A percentile compares a stretch with the other conserved stretches of the same genome.
These are phyloP conservation scores for Diaporthe ampelina DNA, from an alignment of 2,329 filamentous ascomycete species.

Conservation along the genomic window DNA sequence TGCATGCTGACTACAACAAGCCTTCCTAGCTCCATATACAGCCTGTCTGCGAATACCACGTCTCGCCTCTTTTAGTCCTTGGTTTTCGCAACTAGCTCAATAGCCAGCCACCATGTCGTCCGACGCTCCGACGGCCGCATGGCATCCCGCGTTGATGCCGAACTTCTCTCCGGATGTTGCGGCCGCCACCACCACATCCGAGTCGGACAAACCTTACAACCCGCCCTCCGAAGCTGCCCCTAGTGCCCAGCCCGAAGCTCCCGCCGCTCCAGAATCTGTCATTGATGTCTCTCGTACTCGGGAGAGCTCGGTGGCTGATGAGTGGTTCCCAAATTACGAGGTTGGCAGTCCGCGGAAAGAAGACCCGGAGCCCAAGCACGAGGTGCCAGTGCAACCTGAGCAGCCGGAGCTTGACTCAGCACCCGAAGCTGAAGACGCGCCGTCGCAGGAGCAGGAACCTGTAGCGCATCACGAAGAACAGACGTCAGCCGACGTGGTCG, in stretches of 20 bases:
- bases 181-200: slow-evolving; percentile 29
- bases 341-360: slow-evolving; percentile 43
- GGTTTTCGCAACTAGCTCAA: slow-evolving; percentile 34
- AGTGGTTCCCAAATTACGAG: slow-evolving; percentile 52
- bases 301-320: slow-evolving; percentile 43
- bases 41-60: slow-evolving; percentile 33
- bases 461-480: slow-evolving; percentile 26
- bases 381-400: slow-evolving; percentile 8
- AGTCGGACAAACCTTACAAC: slow-evolving; percentile 21
- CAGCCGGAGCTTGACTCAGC: background rate
- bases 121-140: slow-evolving; percentile 58
- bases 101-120: slow-evolving; percentile 55
- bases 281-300: slow-evolving; percentile 36
- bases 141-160: slow-evolving; percentile 68
- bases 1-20: slow-evolving; percentile 24
- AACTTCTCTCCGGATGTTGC: slow-evolving; percentile 50
- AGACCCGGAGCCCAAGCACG: slow-evolving; percentile 32
- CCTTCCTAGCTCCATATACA: slow-evolving; percentile 34
- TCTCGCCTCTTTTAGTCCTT: slow-evolving; percentile 41
- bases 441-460: slow-evolving; percentile 5
- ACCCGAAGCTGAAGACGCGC: slow-evolving; percentile 3
- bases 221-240: slow-evolving; percentile 21
- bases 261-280: background rate
- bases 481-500: background rate
- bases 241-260: background rate